Evolutionary conservation across 2,329 filamentous ascomycete species (phyloP).

Genomic region (Pseudogymnoascus sp.): DNA sequence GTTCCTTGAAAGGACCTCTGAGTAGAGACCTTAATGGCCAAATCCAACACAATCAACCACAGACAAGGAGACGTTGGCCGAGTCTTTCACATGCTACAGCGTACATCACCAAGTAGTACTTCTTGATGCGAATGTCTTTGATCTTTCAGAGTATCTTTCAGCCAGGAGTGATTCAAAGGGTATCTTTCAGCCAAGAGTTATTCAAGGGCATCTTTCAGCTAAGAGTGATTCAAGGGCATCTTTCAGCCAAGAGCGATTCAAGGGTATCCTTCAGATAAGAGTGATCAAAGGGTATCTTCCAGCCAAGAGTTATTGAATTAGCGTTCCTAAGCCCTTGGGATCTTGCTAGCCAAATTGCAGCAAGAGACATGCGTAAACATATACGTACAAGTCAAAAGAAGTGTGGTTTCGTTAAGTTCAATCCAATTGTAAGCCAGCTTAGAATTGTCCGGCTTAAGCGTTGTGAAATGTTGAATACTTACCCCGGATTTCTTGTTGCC

Average conservation of each 20-base stretch:
- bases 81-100: background rate
- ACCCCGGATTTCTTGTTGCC: background rate
- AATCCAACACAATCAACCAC: background rate
- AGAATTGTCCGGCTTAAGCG: background rate
- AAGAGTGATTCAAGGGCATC: background rate
- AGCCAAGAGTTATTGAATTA: background rate
- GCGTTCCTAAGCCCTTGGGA: background rate
- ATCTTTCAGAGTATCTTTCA: background rate
- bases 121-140: background rate
- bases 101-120: background rate
- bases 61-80: background rate
- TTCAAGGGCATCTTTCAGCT: background rate
- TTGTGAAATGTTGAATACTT: background rate
- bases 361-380: background rate
- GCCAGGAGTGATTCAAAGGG: background rate
- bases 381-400: background rate
- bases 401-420: background rate
- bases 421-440: background rate
- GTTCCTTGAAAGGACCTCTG: background rate
- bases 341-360: background rate
- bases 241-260: background rate
- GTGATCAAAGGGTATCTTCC: background rate
- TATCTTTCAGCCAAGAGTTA: background rate
- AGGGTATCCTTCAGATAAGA: background rate
- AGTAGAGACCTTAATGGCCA: background rate